Base-by-base conservation (phyloP, 768 basidiomycete species). In the Xerocomus spinulosus region DNA sequence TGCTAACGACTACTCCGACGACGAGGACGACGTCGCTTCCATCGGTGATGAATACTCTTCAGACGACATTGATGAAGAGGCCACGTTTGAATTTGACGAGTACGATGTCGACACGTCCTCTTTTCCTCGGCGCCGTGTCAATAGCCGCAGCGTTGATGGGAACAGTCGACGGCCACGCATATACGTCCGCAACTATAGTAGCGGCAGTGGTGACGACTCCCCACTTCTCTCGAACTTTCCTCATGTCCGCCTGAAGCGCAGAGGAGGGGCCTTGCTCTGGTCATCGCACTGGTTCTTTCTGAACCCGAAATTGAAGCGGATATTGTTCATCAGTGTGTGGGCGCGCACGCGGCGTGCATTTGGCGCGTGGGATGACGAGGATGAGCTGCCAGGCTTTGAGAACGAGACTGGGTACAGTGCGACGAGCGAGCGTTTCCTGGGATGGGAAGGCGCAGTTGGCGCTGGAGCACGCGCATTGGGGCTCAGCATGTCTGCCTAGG, bases 241-340 rank as follows among this genome's bases (percentile, higher is more conserved):
- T 68, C 73, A 73, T 54, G 70, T 78, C 46, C 75, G 73, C 28
- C 59, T 78, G 44, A 80, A 77, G 60, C 79, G 70, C 24, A 62
- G 83, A 53, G 77, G 81, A 17, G 90, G 91, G 15, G 86, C 91
- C 4, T 71, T 97, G 48, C 75, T 97, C 7, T 98, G 94, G 94
- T 93, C 90, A 28, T 91, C 90, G 10, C 91, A 95, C 65, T 95
- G 92, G 85, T 97, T 98, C 75, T 95, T 98, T 73, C 73, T 92
- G 59, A 95, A 93, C 74, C 80, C 86, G 60, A 94, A 92, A 73
- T 72, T 83, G 69, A 96, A 94, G 72, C 83, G 94, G 18, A 81
- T 97, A 58, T 69, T 98, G 46, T 97, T 95, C 70, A 79, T 96
- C 49, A 87, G 91, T 2, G 83, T 92, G 18, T 96, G 92, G 91